phyloP scores from a whole-genome alignment of 169 alveolate species.

The Besnoitia besnoiti region DNA sequence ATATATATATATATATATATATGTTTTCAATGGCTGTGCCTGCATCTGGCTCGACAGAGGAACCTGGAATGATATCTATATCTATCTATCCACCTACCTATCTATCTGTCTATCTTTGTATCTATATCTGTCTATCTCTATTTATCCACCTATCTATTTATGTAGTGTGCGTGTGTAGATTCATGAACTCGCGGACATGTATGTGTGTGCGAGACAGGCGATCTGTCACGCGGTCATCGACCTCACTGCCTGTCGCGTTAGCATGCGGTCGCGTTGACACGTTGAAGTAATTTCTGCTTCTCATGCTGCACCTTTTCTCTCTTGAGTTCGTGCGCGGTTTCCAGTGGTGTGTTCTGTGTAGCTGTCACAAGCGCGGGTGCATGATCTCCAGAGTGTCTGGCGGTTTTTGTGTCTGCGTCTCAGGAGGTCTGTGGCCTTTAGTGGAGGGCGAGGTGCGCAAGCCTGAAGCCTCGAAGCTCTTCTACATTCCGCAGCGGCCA shows the following conservation, averaged over 20 bases:
- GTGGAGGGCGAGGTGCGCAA: slow-evolving; percentile 80
- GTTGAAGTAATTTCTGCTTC: no score
- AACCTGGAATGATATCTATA: no score
- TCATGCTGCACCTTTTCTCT: no score
- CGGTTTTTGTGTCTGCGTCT: neutral
- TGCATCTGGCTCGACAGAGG: no score
- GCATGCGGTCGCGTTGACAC: no score
- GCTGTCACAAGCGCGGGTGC: neutral
- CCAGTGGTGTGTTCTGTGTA: no score
- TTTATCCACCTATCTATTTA: neutral
- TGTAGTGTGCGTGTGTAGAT: neutral
- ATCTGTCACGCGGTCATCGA: no score
- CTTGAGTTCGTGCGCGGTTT: no score
- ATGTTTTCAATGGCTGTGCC: no score
- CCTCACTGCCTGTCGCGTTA: no score
- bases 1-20: no score
- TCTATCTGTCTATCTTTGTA: neutral
- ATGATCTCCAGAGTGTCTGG: neutral
- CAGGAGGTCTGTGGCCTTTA: slow-evolving; percentile 90
- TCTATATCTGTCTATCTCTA: neutral
- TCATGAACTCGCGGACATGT: no score
- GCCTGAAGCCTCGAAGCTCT: slow-evolving; percentile 79
- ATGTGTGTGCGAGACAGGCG: neutral
- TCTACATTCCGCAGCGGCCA: slow-evolving; percentile 90
- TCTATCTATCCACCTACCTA: neutral